Evolutionary conservation across 1,139 yeast genomes (phyloP), one percentile per base, ranked within the genome.

Genomic region (Hansenula lynferdii): DNA sequence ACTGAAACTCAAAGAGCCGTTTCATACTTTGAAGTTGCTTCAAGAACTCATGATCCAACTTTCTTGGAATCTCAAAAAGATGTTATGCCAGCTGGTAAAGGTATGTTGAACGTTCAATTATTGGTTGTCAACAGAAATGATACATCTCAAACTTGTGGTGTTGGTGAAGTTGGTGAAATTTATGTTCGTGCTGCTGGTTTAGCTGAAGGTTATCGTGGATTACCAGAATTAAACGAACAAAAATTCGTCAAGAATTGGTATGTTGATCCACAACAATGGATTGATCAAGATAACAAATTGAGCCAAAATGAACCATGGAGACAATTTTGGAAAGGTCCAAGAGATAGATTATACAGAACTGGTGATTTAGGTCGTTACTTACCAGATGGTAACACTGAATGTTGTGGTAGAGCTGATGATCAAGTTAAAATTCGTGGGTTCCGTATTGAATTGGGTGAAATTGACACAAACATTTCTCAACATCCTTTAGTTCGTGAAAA

Each of bases 1-100:
- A 94, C 99, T 10, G 99, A 94, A 65, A 94, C 98, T 14, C 99
- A 94, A 68, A 78, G 98, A 60, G 89, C 98, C 2, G 99, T 94
- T 16, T 89, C 97, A 0, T 94, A 77, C 65, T 94, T 80, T 62
- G 95, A 87, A 59, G 90, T 94, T 47, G 80, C 86, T 39, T 79
- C 95, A 25, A 72, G 87, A 49, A 61, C 72, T 29, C 60, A 70
- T 28, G 90, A 89, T 58, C 75, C 95, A 19, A 66, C 75, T 16
- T 90, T 85, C 62, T 72, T 94, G 57, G 82, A 80, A 57, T 75
- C 82, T 37, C 85, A 86, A 66, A 94, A 94, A 65, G 97, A 94
- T 56, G 85, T 89, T 41, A 89, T 94, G 85, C 97, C 98, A 39
- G 98, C 98, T 14, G 99, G 99, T 48, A 81, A 79, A 53, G 99